Evolutionary conservation across 1,139 yeast genomes (phyloP), one percentile per base, ranked within the genome.

Genomic region (Kazachstania sp.): DNA sequence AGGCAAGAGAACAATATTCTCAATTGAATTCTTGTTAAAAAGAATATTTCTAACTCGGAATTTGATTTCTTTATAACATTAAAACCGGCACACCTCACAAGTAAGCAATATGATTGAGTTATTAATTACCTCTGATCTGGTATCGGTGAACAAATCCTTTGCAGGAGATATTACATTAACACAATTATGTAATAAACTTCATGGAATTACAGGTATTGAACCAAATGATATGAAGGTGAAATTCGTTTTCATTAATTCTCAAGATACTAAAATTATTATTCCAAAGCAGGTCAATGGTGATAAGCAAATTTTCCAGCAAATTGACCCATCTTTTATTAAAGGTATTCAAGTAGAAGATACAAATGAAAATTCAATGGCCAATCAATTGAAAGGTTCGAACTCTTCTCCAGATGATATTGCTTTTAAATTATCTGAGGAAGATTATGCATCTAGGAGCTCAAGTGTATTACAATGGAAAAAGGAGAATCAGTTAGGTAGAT

Each of bases 401-500:
- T 6, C 19, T 23, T 37, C 20, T 4, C 61, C 63, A 26, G 72
- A 68, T 26, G 68, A 65, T 41, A 65, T 61, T 1, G 75, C 66
- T 3, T 86, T 74, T 61, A 71, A 76, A 53, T 68, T 86, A 63
- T 69, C 81, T 3, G 86, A 82, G 43, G 81, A 75, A 45, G 87
- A 81, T 41, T 90, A 90, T 63, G 81, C 75, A 37, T 70, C 71
- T 46, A 70, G 84, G 47, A 49, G 66, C 3, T 78, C 82, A 48
- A 73, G 92, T 0, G 95, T 86, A 3, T 72, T 83, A 50, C 74
- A 73, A 45, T 90, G 95, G 95, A 88, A 88, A 65, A 73, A 74
- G 50, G 68, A 72, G 38, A 74, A 84, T 53, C 67, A 77, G 49
- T 67, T 86, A 26, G 96, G 96, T 0, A 70, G 92, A 45, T 88